Evolutionary conservation across 257 asterid species (phyloP), one percentile per base, ranked within the genome.

Genomic region (Petrea volubilis): DNA sequence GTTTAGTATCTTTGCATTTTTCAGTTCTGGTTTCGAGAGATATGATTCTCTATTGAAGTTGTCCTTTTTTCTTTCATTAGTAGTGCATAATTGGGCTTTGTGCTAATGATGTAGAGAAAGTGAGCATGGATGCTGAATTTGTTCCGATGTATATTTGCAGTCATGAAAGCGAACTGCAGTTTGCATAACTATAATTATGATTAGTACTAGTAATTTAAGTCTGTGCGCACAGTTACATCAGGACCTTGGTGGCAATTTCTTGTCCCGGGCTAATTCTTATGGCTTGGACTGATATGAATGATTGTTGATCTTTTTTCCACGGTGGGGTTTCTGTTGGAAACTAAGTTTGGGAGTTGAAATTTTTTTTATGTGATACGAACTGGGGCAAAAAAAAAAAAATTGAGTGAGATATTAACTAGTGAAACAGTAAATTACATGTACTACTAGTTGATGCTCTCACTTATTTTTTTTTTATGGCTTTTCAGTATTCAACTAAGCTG

Each of bases 121-220:
- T 64, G n/a, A 60, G 72, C 53, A 2, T 62, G 67, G 31, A 25
- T 59, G 67, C 68, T 66, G 59, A 25, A 7, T n/a, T 64, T 21
- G 44, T n/a, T 11, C 20, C 11, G 20, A 0, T 51, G 34, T 34
- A 60, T 12, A 15, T 57, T 59, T 56, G 31, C 46, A 60, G 43
- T 55, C 40, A n/a, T 34, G 66, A 56, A 43, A 33, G 14, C 55
- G 46, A 21, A 44, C 13, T 47, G 27, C 64, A 28, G 41, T 60
- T 28, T 18, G 71, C 53, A 24, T 65, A 17, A 6, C 40, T 34
- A 12, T 49, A 69, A 24, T 17, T 67, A 38, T 67, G 67, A 31
- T 55, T 51, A 7, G 33, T 43, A 27, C 51, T 3, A 13, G 20
- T 15, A 38, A 11, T 10, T 61, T 36, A 56, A 40, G 59, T 21